These are phyloP conservation scores for Leishmania major DNA, from an alignment of 208 protist species.

Conservation along the genomic window DNA sequence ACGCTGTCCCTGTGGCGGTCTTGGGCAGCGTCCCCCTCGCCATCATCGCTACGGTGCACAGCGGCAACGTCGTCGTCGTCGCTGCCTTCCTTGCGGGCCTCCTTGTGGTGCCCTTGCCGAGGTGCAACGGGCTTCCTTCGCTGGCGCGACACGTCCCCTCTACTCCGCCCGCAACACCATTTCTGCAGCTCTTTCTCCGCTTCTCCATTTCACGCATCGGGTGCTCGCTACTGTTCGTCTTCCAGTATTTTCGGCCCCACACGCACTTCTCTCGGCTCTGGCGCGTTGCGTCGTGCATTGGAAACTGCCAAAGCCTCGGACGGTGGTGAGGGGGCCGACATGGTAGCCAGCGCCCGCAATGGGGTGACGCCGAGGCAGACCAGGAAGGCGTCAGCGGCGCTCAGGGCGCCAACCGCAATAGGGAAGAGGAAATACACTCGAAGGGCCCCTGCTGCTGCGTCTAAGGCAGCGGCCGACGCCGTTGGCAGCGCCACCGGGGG, in stretches of 20 bases:
- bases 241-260: neutral
- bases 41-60: neutral
- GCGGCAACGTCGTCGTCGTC: neutral
- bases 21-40: neutral
- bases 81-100: neutral
- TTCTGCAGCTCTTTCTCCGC: neutral
- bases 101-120: neutral
- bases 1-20: neutral
- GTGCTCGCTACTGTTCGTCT: slow-evolving; percentile 2
- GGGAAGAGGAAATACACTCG: slow-evolving; percentile 16
- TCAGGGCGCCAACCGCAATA: neutral
- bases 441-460: neutral
- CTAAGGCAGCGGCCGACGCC: neutral
- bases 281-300: neutral
- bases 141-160: neutral
- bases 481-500: neutral
- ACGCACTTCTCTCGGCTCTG: neutral
- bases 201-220: neutral
- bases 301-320: neutral
- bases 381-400: neutral
- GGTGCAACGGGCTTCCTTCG: neutral
- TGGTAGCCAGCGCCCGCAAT: neutral
- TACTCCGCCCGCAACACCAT: neutral
- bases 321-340: neutral
- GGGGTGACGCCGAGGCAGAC: neutral